Conservation (phyloP, 208 protist species). For the Herpetomonas tarakana region DNA sequence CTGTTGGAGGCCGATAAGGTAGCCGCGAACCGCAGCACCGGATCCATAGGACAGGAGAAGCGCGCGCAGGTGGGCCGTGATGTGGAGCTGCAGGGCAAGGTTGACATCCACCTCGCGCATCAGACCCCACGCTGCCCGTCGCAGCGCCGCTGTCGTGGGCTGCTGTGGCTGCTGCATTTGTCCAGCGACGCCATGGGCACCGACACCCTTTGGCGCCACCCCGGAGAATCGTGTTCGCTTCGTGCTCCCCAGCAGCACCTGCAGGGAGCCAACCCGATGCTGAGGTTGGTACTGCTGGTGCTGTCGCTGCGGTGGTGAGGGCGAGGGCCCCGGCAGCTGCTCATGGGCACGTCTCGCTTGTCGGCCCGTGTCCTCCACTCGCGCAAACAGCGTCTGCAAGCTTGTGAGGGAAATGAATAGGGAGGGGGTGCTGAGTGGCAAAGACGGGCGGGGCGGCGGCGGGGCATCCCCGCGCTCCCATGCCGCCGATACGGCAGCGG, state of each 20-base stretch:
- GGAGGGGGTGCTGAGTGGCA: neutral
- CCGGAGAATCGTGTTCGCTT: neutral
- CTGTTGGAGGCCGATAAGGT: conserved; percentile 17
- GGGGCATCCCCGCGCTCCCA: too few species aligned
- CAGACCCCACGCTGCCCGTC: conserved; percentile 18
- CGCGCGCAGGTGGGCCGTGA: conserved; percentile 23
- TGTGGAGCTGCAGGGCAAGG: conserved; percentile 27
- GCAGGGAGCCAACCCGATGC: neutral
- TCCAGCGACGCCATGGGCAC: too few species aligned
- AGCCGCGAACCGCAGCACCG: conserved; percentile 18
- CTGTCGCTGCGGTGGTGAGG: neutral
- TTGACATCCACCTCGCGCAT: conserved; percentile 28
- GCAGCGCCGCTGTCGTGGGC: conserved; percentile 1
- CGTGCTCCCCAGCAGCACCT: neutral
- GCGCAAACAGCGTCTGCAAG: neutral
- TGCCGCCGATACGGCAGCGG: neutral
- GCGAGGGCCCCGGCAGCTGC: neutral
- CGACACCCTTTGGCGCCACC: too few species aligned
- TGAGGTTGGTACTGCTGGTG: too few species aligned
- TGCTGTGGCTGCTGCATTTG: too few species aligned
- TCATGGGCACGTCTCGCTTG: too few species aligned
- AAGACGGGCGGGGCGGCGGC: too few species aligned
- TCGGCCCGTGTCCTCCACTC: too few species aligned
- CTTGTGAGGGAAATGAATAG: neutral
- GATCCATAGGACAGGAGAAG: conserved; percentile 7